These are phyloP conservation scores for Trichoderma lentiforme DNA, from an alignment of 2,329 filamentous ascomycete species.

Conservation along the genomic window DNA sequence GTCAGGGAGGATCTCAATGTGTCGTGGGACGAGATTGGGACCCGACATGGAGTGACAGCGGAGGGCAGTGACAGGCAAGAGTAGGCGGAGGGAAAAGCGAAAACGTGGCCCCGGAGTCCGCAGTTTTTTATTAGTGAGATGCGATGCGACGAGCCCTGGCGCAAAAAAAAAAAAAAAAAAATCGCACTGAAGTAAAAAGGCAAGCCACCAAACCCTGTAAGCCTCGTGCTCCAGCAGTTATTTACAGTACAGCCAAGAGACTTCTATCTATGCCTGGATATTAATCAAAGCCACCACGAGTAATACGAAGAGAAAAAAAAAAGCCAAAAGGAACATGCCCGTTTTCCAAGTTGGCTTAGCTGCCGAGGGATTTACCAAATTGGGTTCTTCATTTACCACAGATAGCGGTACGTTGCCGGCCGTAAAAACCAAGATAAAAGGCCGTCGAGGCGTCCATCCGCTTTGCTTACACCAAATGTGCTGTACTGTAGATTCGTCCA, in stretches of 20 bases:
- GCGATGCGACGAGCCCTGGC: conserved; percentile 14
- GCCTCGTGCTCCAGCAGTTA: neutral
- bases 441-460: neutral
- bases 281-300: neutral
- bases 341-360: neutral
- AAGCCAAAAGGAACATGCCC: neutral
- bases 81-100: neutral
- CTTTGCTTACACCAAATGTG: neutral
- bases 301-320: neutral
- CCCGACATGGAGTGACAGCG: conserved; percentile 21
- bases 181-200: neutral
- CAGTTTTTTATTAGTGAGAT: conserved; percentile 3
- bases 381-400: neutral
- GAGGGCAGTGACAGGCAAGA: neutral
- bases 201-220: conserved; percentile 4
- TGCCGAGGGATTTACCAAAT: neutral
- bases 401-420: neutral
- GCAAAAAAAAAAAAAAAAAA: neutral
- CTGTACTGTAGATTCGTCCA: conserved; percentile 1
- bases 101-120: conserved; percentile 7
- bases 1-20: conserved; percentile 15
- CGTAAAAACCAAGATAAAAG: neutral
- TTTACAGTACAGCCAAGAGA: neutral
- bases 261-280: neutral
- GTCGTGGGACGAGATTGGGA: conserved; percentile 14